phyloP scores from a whole-genome alignment of 176 grass and related monocot species.

The Oryza glaberrima region DNA sequence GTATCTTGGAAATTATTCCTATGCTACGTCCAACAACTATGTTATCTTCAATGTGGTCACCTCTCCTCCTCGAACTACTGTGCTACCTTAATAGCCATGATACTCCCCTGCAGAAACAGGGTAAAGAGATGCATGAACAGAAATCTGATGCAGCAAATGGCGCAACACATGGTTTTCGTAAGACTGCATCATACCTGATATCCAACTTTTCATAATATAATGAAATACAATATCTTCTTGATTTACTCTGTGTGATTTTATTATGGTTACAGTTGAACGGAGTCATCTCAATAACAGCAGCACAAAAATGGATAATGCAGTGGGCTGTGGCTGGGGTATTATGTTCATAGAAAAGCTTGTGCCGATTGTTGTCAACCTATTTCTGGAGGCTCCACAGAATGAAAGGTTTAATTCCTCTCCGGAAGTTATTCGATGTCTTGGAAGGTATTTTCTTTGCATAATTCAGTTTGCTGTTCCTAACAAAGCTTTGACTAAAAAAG shows the following conservation, averaged over 20 bases:
- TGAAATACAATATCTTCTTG: conserved; percentile 22
- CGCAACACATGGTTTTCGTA: conserved; percentile 40
- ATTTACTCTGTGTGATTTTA: conserved; percentile 38
- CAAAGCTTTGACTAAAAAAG: conserved; percentile 30
- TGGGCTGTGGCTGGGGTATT: conserved; percentile 66
- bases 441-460: conserved; percentile 68
- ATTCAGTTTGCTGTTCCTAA: conserved; percentile 10
- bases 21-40: conserved; percentile 62
- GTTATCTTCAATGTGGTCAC: conserved; percentile 81
- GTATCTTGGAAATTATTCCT: conserved; percentile 94
- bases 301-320: conserved; percentile 43
- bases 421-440: conserved; percentile 82
- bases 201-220: conserved; percentile 26
- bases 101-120: conserved; percentile 53
- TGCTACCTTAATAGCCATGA: conserved; percentile 82
- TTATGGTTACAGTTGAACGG: conserved; percentile 49
- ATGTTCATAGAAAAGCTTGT: conserved; percentile 92
- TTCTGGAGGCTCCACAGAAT: conserved; percentile 81
- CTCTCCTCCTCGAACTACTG: conserved; percentile 76
- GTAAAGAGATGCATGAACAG: conserved; percentile 45
- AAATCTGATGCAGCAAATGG: conserved; percentile 46
- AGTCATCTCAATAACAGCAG: conserved; percentile 45
- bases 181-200: conserved; percentile 34
- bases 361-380: conserved; percentile 81
- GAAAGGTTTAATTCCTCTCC: conserved; percentile 80